Base-by-base conservation (phyloP, 306 rosid genomes). In the Fragaria ananassa region DNA sequence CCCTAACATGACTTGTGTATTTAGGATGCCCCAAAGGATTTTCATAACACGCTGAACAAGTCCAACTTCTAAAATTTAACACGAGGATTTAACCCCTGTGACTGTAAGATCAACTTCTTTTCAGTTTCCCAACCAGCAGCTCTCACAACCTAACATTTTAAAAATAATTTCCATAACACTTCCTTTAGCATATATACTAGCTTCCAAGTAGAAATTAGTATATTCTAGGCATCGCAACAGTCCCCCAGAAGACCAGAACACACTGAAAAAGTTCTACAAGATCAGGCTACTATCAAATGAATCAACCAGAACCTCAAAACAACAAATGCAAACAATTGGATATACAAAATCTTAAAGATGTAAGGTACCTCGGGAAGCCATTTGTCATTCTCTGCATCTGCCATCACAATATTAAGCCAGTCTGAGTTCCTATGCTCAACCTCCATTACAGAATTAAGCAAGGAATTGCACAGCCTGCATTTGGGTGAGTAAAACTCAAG, bases 361-460 rank as follows among this genome's bases (percentile, higher is more conserved):
- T 9, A 45, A 17, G 31, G 34, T 78, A 87, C 90, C 88, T 87
- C 90, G 45, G 98, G 97, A 2, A 93, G 83, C 98, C 98, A 94
- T 70, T 85, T 90, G 18, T 88, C 83, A 71, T 91, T 94, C 87
- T 94, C 98, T 25, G 97, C 96, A 78, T 94, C 97, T 12, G 93
- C 98, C 98, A 91, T 87, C 21, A 91, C 96, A 75, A 94, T 74
- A 83, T 72, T 88, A 68, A 91, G 91, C 98, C 98, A 89, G 9
- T 86, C 83, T 74, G 84, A 79, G 70, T 94, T 91, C 74, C 96
- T 81, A 60, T 83, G 53, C 77, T 91, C 96, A 35, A 87, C 78
- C 80, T 94, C 95, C 44, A 80, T 47, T 17, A 91, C 93, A 79
- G 83, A 88, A 42, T 69, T 76, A 1, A 89, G 81, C 57, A 94